Conservation (phyloP, 805 yeast genomes). For the Vanderwaltozyma tropicalis region DNA sequence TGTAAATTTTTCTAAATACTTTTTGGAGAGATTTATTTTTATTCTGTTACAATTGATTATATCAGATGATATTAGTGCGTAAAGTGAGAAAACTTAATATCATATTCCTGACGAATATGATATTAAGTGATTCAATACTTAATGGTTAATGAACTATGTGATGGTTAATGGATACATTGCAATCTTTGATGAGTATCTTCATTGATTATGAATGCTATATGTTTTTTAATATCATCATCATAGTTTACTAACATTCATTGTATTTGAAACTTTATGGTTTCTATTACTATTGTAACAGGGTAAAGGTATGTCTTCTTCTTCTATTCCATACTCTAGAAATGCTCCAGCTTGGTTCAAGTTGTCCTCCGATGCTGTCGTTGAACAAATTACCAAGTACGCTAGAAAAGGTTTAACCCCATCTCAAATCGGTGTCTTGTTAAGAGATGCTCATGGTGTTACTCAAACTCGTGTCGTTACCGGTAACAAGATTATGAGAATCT, state of each 20-base stretch:
- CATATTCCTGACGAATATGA: no score
- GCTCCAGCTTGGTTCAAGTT: slow-evolving; percentile 99
- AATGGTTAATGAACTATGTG: neutral
- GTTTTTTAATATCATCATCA: neutral
- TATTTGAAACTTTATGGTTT: neutral
- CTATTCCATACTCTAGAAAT: slow-evolving; percentile 98
- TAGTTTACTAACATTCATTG: slow-evolving; percentile 3
- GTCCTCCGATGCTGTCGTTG: slow-evolving; percentile 89
- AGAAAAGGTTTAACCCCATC: slow-evolving; percentile 99
- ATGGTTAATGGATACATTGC: no score
- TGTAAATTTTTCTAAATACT: no score
- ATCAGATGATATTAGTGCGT: neutral
- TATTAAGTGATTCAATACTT: neutral
- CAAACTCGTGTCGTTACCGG: slow-evolving; percentile 96
- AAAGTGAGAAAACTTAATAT: no score
- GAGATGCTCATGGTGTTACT: slow-evolving; percentile 99
- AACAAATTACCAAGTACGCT: slow-evolving; percentile 98
- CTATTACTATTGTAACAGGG: slow-evolving; percentile 43
- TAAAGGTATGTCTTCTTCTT: slow-evolving; percentile 98
- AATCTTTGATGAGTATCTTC: no score
- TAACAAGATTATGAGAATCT: slow-evolving; percentile 98
- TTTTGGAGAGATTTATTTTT: no score
- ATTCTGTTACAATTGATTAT: neutral
- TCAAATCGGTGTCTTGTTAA: slow-evolving; percentile 96
- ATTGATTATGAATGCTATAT: no score